Base-by-base conservation (phyloP, 495 filamentous ascomycete genomes). In the Annulohypoxylon moriforme region DNA sequence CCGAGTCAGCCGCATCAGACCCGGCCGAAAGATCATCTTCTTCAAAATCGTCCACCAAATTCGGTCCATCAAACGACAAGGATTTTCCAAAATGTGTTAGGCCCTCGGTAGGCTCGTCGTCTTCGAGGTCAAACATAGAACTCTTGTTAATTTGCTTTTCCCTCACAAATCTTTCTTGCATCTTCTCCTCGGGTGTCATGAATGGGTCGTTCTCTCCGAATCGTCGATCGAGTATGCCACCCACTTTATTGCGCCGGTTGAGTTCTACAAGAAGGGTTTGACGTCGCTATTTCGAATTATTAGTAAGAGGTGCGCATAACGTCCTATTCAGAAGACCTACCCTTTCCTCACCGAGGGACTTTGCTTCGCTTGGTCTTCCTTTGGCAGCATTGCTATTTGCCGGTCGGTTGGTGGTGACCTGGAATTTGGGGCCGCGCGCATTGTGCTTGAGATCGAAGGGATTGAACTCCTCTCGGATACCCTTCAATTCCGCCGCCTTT, bases 171-270 rank as follows among this genome's bases (percentile, higher is more conserved):
- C 96, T 87, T 80, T 97, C 91, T 66, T 94, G 88, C 83, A 94
- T 94, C 79, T 91, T 92, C 76, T 99, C 94, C 77, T 99, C 96
- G 9, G 93, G 91, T 20, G 93, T 92, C 93, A 99, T 93, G 24
- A 87, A 90, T 18, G 94, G 92, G 75, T 99, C 94, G 69, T 96
- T 92, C 81, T 99, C 96, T 79, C 96, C 96, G 79, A 99, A 97
- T 64, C 96, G 91, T 69, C 93, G 89, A 82, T 99, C 96, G 61
- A 96, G 76, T 71, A 99, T 92, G 24, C 96, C 94, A 64, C 96
- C 96, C 24, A 93, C 89, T 81, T 97, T 98, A 77, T 94, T 93
- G 4, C 91, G 88, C 34, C 87, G 85, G 75, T 94, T 90, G 85
- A 98, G 92, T 72, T 98, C 94, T 9, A 91, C 87, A 18, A 98